These are phyloP conservation scores for Komagataella pseudopastoris DNA, from an alignment of 805 yeast species.

Conservation along the genomic window DNA sequence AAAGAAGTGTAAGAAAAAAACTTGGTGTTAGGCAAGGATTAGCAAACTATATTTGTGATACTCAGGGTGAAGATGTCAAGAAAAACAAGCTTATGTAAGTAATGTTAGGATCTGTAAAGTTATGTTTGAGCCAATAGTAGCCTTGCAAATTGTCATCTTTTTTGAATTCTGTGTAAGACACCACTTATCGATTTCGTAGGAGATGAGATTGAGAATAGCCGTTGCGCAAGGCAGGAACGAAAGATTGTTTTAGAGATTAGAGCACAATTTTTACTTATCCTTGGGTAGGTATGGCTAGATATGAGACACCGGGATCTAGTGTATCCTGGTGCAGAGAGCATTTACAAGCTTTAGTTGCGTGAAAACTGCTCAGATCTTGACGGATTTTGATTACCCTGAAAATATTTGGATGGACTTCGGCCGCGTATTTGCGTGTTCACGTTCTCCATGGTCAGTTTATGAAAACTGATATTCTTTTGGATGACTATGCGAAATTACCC, in stretches of 20 bases:
- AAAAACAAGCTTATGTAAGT: background rate
- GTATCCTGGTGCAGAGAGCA: too few relatives aligned
- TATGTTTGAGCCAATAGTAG: background rate
- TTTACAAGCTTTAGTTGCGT: too few relatives aligned
- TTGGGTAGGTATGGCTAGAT: too few relatives aligned
- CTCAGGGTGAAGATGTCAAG: background rate
- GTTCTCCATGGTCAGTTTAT: background rate
- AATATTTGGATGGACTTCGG: too few relatives aligned
- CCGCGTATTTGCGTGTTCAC: background rate
- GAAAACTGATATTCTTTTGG: background rate
- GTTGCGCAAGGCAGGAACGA: background rate
- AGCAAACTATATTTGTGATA: background rate
- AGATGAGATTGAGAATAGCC: background rate
- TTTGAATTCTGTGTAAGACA: background rate
- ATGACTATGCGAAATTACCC: background rate
- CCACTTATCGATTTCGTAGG: background rate
- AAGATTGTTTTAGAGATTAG: background rate
- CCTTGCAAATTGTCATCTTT: background rate
- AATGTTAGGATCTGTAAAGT: background rate
- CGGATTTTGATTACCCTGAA: too few relatives aligned
- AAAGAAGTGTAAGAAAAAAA: background rate
- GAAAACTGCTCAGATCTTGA: too few relatives aligned
- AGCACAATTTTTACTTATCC: too few relatives aligned
- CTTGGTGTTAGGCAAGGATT: background rate
- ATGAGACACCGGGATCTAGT: too few relatives aligned